These are phyloP conservation scores for Boletus subcaerulescens DNA, from an alignment of 768 basidiomycete species.

Conservation along the genomic window DNA sequence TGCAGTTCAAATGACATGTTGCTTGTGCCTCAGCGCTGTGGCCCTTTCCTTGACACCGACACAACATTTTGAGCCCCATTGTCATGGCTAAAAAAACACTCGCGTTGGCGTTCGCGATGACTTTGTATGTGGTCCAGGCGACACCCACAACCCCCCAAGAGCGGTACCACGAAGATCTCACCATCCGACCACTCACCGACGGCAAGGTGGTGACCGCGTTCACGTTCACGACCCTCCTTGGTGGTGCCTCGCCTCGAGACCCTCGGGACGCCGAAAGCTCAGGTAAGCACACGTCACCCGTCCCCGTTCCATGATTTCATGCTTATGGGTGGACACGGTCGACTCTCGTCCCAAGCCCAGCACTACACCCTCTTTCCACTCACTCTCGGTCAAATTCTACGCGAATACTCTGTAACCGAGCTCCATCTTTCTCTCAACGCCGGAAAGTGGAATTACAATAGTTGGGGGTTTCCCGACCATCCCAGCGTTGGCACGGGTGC, in stretches of 20 bases:
- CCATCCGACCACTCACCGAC: slow-evolving; percentile 64
- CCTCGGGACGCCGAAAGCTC: slow-evolving; percentile 44
- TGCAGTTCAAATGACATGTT: too few species aligned
- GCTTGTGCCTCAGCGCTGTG: too few species aligned
- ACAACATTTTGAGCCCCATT: background rate
- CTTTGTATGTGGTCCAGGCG: slow-evolving; percentile 10
- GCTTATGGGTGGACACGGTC: background rate
- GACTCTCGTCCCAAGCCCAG: slow-evolving; percentile 48
- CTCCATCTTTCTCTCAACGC: slow-evolving; percentile 88
- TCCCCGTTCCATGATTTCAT: background rate
- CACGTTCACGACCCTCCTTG: slow-evolving; percentile 67
- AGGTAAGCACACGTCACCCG: slow-evolving; percentile 42
- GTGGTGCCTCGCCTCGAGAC: slow-evolving; percentile 52
- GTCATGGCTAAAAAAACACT: slow-evolving; percentile 1
- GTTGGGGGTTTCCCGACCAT: slow-evolving; percentile 81
- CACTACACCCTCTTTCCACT: slow-evolving; percentile 89
- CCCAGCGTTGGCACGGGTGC: slow-evolving; percentile 80
- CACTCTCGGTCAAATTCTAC: slow-evolving; percentile 80
- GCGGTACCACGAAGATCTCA: slow-evolving; percentile 48
- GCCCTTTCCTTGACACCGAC: too few species aligned
- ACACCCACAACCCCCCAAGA: slow-evolving; percentile 22
- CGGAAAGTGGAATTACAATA: slow-evolving; percentile 86
- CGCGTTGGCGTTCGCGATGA: background rate
- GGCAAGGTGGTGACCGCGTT: slow-evolving; percentile 82
- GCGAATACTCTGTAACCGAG: slow-evolving; percentile 82